A percentile compares a stretch with the other conserved stretches of the same genome.
phyloP scores from a whole-genome alignment of 2,329 filamentous ascomycete genomes.

The Didymella lethalis region DNA sequence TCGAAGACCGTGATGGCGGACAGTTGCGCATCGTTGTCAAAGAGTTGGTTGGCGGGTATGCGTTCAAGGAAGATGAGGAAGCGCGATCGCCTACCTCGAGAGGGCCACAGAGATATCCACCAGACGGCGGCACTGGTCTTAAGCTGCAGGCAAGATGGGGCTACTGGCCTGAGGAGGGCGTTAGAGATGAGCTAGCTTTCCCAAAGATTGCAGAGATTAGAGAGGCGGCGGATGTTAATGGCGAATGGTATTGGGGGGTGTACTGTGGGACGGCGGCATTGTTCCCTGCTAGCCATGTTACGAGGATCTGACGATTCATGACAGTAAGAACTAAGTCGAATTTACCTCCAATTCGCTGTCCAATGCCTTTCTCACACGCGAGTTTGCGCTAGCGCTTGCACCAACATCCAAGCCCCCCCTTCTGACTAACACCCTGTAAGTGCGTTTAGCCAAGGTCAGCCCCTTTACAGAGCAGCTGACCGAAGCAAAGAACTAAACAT shows the following conservation, averaged over 20 bases:
- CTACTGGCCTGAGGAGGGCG: conserved; percentile 73
- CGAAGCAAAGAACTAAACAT: not conserved
- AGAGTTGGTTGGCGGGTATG: conserved; percentile 79
- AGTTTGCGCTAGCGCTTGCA: not conserved
- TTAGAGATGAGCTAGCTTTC: conserved; percentile 80
- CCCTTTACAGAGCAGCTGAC: not conserved
- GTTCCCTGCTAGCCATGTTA: conserved; percentile 78
- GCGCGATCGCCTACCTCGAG: conserved; percentile 19
- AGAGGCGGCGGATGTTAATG: conserved; percentile 87
- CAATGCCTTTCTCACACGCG: not conserved
- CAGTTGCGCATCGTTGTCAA: conserved; percentile 72
- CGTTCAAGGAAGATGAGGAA: conserved; percentile 67
- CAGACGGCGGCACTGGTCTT: conserved; percentile 76
- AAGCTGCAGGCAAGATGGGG: conserved; percentile 73
- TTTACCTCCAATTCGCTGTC: no score
- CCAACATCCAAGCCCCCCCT: no score
- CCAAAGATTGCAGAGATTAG: conserved; percentile 82
- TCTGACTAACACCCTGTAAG: no score
- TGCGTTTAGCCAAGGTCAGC: no score
- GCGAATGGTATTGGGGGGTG: conserved; percentile 86
- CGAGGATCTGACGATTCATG: conserved; percentile 11
- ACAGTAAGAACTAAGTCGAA: not conserved
- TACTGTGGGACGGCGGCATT: conserved; percentile 83
- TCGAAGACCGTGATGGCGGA: conserved; percentile 72
- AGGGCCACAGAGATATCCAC: conserved; percentile 64